Evolutionary conservation across 805 yeast genomes (phyloP).

Genomic region (Kazachstania kunashirensis): DNA sequence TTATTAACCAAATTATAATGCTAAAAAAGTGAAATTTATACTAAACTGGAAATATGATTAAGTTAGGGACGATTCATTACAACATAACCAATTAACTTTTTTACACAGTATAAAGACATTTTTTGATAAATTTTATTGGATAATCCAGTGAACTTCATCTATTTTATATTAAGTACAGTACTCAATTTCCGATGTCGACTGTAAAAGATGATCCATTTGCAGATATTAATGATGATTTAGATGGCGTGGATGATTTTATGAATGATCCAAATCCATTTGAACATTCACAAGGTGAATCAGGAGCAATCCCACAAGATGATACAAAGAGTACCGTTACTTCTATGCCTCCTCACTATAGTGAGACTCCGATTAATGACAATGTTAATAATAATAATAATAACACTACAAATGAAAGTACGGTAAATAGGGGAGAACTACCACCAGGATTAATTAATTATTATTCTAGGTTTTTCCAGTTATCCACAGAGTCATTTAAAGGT

Average conservation of each 20-base stretch:
- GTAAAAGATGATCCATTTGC: slow-evolving; percentile 1
- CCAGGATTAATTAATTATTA: slow-evolving; percentile 22
- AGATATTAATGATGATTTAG: slow-evolving; percentile 19
- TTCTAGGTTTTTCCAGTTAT: slow-evolving; percentile 19
- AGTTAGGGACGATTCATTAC: too few species aligned
- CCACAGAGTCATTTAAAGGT: slow-evolving; percentile 9
- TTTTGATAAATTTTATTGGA: too few species aligned
- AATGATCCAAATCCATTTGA: slow-evolving; percentile 18
- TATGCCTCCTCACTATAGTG: neutral
- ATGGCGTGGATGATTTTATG: slow-evolving; percentile 23
- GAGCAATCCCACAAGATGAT: neutral
- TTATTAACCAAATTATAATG: too few species aligned
- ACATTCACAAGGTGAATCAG: slow-evolving; percentile 3
- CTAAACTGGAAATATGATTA: too few species aligned
- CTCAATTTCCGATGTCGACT: too few species aligned
- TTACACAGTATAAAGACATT: too few species aligned
- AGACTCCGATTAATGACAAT: neutral
- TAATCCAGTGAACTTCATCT: too few species aligned
- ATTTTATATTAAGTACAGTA: too few species aligned
- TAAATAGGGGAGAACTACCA: slow-evolving; percentile 6
- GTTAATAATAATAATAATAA: slow-evolving; percentile 9
- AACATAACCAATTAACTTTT: too few species aligned
- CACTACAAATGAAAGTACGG: slow-evolving; percentile 1
- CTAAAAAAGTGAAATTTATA: too few species aligned
- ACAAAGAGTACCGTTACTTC: neutral